Evolutionary conservation across 768 basidiomycete species (phyloP), one percentile per base, ranked within the genome.

Genomic region (Pleurotus tuoliensis): DNA sequence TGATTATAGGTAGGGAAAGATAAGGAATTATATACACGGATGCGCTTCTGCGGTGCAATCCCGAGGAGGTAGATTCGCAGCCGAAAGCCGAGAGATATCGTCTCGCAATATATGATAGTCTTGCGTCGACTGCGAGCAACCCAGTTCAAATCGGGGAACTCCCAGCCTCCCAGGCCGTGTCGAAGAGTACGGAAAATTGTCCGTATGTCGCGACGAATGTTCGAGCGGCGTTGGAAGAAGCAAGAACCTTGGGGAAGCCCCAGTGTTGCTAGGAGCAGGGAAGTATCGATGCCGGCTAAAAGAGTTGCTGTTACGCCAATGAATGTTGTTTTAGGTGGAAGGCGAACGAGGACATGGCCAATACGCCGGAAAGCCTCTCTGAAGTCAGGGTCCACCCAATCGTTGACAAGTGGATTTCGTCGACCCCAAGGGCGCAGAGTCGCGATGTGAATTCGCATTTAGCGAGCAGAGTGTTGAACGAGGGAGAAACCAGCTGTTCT

Each of bases 61-160:
- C 25, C 5, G 15, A 61, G 64, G 11, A 71, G 61, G 51, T 70
- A 68, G 1, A 37, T n/a, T 1, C 56, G 57, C 6, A 68, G 46
- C 0, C 60, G 65, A 38, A 63, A 65, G 6, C 63, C 64, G 1
- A 68, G 59, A 1, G 50, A 11, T 27, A 71, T 69, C 0, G 69
- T 63, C 22, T 61, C 56, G 52, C 65, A 63, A 44, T 70, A 72
- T 2, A 72, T 64, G 8, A 71, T 50, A 1, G 63, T 69, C 20
- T 64, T 65, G 43, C 56, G 22, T 2, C 46, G 38, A 5, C 43
- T 47, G 0, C 56, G 41, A 5, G 69, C 16, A 18, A 71, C 52
- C 70, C 67, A 70, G 11, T 56, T 54, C 11, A 70, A 56, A 43
- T 69, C 60, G 0, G 62, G 64, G 55, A 69, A 69, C n/a, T 13